Percentiles rank a stretch among this genome's conserved stretches.
phyloP scores from a whole-genome alignment of 495 filamentous ascomycete genomes.

The Penicillium coffeae region DNA sequence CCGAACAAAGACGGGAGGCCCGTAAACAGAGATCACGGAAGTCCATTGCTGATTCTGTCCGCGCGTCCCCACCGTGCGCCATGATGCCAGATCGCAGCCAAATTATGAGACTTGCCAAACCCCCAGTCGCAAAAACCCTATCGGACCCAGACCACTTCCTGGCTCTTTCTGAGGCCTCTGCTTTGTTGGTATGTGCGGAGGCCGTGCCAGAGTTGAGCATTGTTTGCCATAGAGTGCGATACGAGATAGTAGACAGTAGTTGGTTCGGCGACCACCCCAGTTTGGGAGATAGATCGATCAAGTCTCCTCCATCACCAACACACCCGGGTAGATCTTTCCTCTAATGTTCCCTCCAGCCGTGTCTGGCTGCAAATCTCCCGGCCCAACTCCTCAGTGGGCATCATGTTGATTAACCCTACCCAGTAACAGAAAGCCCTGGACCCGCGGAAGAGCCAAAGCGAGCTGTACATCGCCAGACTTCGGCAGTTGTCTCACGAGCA shows the following conservation, averaged over 20 bases:
- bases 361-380: too few relatives aligned
- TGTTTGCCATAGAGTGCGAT: too few relatives aligned
- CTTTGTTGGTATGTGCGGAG: not conserved
- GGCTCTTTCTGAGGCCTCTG: constrained; percentile 4
- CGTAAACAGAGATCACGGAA: constrained; percentile 8
- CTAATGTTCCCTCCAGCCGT: too few relatives aligned
- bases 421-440: too few relatives aligned
- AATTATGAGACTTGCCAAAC: constrained; percentile 8
- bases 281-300: not conserved
- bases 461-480: too few relatives aligned
- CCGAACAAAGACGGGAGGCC: too few relatives aligned
- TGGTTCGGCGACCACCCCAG: not conserved
- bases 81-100: not conserved
- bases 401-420: too few relatives aligned
- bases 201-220: too few relatives aligned
- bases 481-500: not conserved
- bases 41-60: constrained; percentile 4
- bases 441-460: too few relatives aligned
- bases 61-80: not conserved
- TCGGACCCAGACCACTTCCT: constrained; percentile 7
- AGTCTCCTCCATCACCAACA: not conserved
- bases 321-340: not conserved
- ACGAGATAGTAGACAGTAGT: not conserved
- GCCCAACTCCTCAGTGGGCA: too few relatives aligned
- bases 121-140: constrained; percentile 16